phyloP scores from a whole-genome alignment of 2,329 filamentous ascomycete species.

The Pyrenophora tritici-repentis region DNA sequence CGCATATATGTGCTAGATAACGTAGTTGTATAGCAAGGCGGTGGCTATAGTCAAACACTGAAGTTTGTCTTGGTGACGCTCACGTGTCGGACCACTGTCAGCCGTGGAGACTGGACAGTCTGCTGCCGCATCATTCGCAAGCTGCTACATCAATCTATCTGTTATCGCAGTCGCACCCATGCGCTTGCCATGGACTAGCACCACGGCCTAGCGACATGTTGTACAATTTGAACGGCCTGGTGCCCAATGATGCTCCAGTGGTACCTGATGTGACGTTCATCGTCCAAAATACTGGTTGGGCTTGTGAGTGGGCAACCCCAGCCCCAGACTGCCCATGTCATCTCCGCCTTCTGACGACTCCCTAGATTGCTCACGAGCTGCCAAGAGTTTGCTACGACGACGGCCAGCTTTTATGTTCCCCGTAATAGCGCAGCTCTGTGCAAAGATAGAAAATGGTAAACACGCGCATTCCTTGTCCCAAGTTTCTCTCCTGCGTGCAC shows the following conservation, averaged over 20 bases:
- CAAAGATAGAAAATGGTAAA: neutral
- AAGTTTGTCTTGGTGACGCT: conserved; percentile 2
- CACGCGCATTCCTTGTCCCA: neutral
- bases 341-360: conserved; percentile 8
- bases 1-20: no score
- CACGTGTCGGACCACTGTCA: neutral
- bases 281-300: neutral
- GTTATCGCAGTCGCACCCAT: neutral
- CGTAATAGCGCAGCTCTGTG: neutral
- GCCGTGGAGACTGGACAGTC: neutral
- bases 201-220: conserved; percentile 3
- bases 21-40: no score
- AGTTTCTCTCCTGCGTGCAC: neutral
- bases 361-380: conserved; percentile 4
- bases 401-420: neutral
- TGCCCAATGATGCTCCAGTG: neutral
- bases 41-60: no score
- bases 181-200: conserved; percentile 1
- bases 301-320: conserved; percentile 4
- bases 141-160: neutral
- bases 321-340: neutral
- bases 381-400: conserved; percentile 6
- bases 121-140: neutral
- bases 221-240: neutral
- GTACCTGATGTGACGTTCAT: conserved; percentile 2